These are phyloP conservation scores for Coelastrella sp. DNA, from an alignment of 139 green algal species.

Conservation along the genomic window DNA sequence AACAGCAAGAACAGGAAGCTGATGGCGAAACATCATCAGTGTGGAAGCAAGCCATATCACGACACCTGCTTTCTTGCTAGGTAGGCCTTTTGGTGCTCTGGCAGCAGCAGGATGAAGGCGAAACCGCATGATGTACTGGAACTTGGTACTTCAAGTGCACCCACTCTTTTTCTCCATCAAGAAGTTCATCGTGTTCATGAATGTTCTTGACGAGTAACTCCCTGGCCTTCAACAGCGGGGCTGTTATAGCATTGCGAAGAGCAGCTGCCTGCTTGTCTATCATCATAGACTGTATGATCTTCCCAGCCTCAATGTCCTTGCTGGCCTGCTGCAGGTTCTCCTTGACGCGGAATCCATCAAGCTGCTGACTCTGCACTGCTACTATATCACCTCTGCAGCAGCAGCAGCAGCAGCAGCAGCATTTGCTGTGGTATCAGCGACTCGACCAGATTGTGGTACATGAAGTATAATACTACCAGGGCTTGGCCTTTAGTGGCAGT, in stretches of 20 bases:
- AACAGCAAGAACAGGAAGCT: neutral
- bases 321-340: slow-evolving; percentile 57
- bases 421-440: too few species aligned
- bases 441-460: too few species aligned
- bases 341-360: slow-evolving; percentile 69
- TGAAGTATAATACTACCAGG: neutral
- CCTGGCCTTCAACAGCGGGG: slow-evolving; percentile 25
- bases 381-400: slow-evolving; percentile 38
- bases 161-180: neutral
- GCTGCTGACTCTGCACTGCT: slow-evolving; percentile 20
- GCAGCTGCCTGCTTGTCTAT: slow-evolving; percentile 42
- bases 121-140: neutral
- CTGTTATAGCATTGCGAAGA: slow-evolving; percentile 19
- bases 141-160: neutral
- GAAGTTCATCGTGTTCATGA: neutral
- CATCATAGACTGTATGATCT: slow-evolving; percentile 32
- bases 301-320: slow-evolving; percentile 34
- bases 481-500: neutral
- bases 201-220: slow-evolving; percentile 19
- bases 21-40: neutral
- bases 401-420: neutral
- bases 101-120: neutral
- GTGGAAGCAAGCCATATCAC: neutral
- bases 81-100: too few species aligned
- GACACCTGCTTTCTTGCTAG: neutral